These are phyloP conservation scores for Pyrrhoderma lamaoense DNA, from an alignment of 1,284 basidiomycete species.

Conservation along the genomic window DNA sequence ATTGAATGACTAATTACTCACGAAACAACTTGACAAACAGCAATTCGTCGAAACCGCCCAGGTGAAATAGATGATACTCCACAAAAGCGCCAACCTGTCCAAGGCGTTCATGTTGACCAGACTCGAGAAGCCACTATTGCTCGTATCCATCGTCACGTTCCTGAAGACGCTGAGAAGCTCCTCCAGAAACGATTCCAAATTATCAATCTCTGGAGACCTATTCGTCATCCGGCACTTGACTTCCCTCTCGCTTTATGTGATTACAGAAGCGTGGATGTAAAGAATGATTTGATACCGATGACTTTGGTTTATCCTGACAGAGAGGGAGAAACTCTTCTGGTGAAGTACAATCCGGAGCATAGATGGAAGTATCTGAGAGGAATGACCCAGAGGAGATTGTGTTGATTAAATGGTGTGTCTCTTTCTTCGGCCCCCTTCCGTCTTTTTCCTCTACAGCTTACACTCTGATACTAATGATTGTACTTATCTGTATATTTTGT, in stretches of 20 bases:
- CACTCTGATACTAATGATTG: too few relatives aligned
- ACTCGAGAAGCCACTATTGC: constrained; percentile 40
- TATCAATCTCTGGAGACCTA: constrained; percentile 51
- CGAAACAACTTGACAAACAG: too few relatives aligned
- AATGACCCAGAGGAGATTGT: constrained; percentile 26
- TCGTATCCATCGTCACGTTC: constrained; percentile 47
- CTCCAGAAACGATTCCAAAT: constrained; percentile 47
- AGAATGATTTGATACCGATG: constrained; percentile 30
- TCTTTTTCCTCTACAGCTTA: neutral
- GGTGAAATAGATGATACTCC: neutral
- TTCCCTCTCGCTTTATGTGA: constrained; percentile 43
- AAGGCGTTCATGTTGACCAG: constrained; percentile 50
- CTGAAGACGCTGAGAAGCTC: constrained; percentile 36
- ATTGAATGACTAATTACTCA: too few relatives aligned
- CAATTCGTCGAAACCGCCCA: neutral
- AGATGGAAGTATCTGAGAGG: constrained; percentile 30
- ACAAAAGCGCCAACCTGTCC: constrained; percentile 3
- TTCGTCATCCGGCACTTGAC: constrained; percentile 38
- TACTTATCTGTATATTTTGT: too few relatives aligned
- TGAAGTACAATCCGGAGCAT: constrained; percentile 24
- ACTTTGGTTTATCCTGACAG: constrained; percentile 29
- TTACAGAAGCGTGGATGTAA: constrained; percentile 32
- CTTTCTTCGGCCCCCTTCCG: neutral
- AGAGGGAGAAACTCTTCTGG: constrained; percentile 32
- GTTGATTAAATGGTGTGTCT: constrained; percentile 21